Evolutionary conservation across 495 filamentous ascomycete species (phyloP).

Genomic region (Tuber magnatum): DNA sequence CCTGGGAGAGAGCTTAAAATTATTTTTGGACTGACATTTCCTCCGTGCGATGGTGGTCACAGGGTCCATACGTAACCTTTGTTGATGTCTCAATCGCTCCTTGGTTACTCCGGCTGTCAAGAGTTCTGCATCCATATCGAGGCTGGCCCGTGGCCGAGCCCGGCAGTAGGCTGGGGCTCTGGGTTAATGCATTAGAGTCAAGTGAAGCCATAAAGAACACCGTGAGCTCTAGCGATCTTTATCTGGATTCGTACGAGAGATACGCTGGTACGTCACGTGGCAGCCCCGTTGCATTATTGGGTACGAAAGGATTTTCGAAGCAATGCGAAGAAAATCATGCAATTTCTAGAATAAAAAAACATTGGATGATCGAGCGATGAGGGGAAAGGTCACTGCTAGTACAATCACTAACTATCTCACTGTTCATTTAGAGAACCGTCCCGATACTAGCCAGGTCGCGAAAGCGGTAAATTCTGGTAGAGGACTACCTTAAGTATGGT

Average conservation of each 20-base stretch:
- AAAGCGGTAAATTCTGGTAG: slow-evolving; percentile 55
- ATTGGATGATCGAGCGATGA: not conserved
- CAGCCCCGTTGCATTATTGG: not conserved
- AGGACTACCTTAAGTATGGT: slow-evolving; percentile 46
- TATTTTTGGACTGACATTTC: slow-evolving; percentile 9
- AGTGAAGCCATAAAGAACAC: slow-evolving; percentile 69
- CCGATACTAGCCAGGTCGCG: slow-evolving; percentile 54
- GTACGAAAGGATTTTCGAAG: not conserved
- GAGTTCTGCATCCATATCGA: slow-evolving; percentile 71
- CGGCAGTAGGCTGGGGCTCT: slow-evolving; percentile 64
- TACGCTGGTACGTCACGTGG: slow-evolving; percentile 48
- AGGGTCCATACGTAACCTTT: slow-evolving; percentile 59
- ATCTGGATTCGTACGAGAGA: slow-evolving; percentile 64
- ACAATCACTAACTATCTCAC: slow-evolving; percentile 14
- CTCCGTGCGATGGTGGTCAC: slow-evolving; percentile 3
- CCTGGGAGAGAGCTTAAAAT: slow-evolving; percentile 13
- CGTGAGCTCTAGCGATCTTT: slow-evolving; percentile 66
- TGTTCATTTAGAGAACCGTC: slow-evolving; percentile 50
- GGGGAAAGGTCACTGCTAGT: not conserved
- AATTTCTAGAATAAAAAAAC: not conserved
- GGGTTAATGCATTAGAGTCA: slow-evolving; percentile 74
- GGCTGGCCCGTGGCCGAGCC: slow-evolving; percentile 67
- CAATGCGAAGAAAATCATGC: not conserved
- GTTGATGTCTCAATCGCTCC: slow-evolving; percentile 87
- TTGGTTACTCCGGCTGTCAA: slow-evolving; percentile 69